A percentile compares a stretch with the other conserved stretches of the same genome.
These are phyloP conservation scores for Aureobasidium uvarum DNA, from an alignment of 2,329 filamentous ascomycete genomes.

Conservation along the genomic window DNA sequence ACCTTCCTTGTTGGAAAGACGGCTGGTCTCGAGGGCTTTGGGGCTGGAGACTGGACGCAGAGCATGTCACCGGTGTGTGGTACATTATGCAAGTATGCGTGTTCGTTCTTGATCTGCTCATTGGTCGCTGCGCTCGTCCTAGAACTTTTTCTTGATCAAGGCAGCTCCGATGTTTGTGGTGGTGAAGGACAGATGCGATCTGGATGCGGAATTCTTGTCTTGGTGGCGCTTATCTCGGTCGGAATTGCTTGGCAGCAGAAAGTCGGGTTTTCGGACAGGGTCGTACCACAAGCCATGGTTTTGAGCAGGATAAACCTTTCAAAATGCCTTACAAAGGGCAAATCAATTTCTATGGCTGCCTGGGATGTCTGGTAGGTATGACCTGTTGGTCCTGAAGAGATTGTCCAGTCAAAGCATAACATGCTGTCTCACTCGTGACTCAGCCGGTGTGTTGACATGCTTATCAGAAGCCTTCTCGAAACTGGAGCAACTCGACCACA, in stretches of 20 bases:
- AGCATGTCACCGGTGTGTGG: not conserved
- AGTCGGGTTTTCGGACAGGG: not conserved
- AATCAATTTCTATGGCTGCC: too few species aligned
- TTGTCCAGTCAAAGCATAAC: too few species aligned
- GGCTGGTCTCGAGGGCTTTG: not conserved
- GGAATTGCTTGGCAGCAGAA: not conserved
- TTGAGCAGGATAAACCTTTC: not conserved
- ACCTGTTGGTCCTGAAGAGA: too few species aligned
- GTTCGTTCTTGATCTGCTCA: not conserved
- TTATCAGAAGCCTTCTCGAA: too few species aligned
- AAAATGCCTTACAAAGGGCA: not conserved
- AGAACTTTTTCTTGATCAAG: not conserved
- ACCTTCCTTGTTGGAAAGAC: slow-evolving; percentile 4
- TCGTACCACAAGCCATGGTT: not conserved
- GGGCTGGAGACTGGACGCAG: not conserved
- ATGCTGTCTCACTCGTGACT: too few species aligned
- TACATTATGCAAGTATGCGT: not conserved
- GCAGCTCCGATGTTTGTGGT: not conserved
- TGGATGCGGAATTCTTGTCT: not conserved
- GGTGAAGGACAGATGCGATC: not conserved
- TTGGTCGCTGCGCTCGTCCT: not conserved
- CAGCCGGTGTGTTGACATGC: too few species aligned
- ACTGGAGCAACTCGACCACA: too few species aligned
- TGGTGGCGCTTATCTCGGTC: not conserved
- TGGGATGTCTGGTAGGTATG: too few species aligned